Conservation (phyloP, 352 stramenopile genomes). For the Phytophthora nicotianae region DNA sequence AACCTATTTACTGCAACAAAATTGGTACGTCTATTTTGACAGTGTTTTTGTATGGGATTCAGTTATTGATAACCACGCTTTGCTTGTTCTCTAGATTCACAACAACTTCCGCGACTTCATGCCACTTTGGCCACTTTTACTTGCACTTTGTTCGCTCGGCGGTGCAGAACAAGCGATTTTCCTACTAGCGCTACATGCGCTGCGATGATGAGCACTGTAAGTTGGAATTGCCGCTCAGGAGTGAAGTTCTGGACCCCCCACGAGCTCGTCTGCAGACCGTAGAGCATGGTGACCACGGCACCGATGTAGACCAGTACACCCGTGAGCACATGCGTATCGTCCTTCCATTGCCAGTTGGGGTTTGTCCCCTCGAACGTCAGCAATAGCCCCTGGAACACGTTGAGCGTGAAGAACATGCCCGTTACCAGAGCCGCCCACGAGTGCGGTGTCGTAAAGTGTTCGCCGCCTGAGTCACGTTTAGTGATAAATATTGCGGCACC, state of each 20-base stretch:
- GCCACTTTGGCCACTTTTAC: conserved; percentile 19
- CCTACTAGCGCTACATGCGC: conserved; percentile 55
- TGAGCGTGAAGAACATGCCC: conserved; percentile 60
- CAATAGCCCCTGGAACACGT: conserved; percentile 68
- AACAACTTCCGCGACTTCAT: conserved; percentile 5
- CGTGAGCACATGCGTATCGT: conserved; percentile 70
- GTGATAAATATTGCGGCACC: conserved; percentile 43
- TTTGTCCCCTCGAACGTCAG: conserved; percentile 60
- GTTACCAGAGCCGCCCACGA: conserved; percentile 65
- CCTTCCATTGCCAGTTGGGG: conserved; percentile 74
- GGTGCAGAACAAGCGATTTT: conserved; percentile 37
- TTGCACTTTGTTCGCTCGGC: conserved; percentile 6
- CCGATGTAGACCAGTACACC: conserved; percentile 66
- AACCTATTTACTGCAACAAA: no score
- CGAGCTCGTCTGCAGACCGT: conserved; percentile 50
- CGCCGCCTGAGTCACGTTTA: conserved; percentile 35
- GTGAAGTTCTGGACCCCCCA: conserved; percentile 45
- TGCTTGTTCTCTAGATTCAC: no score
- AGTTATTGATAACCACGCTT: no score
- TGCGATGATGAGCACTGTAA: conserved; percentile 53
- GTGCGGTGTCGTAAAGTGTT: conserved; percentile 54
- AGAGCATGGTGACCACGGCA: conserved; percentile 48
- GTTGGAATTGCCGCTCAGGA: conserved; percentile 45
- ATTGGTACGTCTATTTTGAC: no score
- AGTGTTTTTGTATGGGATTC: no score